Conservation (phyloP, 495 filamentous ascomycete genomes). For the Penicillium ochrochloron region DNA sequence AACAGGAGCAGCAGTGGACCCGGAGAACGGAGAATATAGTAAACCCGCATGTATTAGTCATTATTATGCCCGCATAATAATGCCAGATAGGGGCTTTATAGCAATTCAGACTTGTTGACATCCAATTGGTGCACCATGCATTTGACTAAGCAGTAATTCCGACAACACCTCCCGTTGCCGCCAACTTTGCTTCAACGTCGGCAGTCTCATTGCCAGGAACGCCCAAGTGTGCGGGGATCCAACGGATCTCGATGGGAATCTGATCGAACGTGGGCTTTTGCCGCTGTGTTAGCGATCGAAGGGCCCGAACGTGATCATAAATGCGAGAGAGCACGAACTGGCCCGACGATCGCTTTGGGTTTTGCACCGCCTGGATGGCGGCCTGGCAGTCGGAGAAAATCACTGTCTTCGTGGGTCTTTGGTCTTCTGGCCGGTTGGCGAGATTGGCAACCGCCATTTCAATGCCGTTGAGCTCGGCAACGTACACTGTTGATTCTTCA, state of each 20-base stretch:
- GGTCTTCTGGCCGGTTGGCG: background rate
- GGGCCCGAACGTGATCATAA: background rate
- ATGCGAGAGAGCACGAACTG: background rate
- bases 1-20: too few species aligned
- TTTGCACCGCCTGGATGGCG: background rate
- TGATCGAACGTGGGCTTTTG: background rate
- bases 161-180: background rate
- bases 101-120: too few species aligned
- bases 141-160: too few species aligned
- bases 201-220: background rate
- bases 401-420: background rate
- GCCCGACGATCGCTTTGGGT: background rate
- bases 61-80: too few species aligned
- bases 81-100: too few species aligned
- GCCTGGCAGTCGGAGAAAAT: background rate
- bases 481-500: too few species aligned
- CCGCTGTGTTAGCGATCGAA: background rate
- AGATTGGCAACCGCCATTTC: background rate
- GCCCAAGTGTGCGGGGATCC: background rate
- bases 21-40: too few species aligned
- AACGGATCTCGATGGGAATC: constrained; percentile 3
- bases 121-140: too few species aligned
- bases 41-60: too few species aligned
- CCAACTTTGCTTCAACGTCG: background rate
- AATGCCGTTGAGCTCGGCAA: background rate